phyloP scores from a whole-genome alignment of 257 asterid species.

The Penstemon newberryi region DNA sequence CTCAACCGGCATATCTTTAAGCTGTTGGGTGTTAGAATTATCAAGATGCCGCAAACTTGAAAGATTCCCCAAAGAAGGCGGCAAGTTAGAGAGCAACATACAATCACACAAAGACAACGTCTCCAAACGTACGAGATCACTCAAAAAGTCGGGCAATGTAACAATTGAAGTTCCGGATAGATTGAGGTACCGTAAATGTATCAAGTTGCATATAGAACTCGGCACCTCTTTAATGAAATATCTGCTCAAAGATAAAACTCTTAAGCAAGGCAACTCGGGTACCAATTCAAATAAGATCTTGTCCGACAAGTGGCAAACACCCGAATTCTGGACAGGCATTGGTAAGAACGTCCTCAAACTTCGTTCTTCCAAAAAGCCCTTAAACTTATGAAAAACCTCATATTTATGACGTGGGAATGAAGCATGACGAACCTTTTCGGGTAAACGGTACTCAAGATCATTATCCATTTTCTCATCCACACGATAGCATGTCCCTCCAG shows the following conservation, averaged over 20 bases:
- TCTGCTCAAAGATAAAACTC: slow-evolving; percentile 56
- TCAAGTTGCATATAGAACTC: slow-evolving; percentile 44
- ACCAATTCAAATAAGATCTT: slow-evolving; percentile 42
- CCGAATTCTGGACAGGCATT: slow-evolving; percentile 51
- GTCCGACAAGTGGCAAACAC: slow-evolving; percentile 46
- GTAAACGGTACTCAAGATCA: slow-evolving; percentile 29
- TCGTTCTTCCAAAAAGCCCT: slow-evolving; percentile 30
- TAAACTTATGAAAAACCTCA: slow-evolving; percentile 43
- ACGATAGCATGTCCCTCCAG: slow-evolving; percentile 52
- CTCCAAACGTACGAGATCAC: slow-evolving; percentile 45
- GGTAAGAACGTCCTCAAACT: slow-evolving; percentile 62
- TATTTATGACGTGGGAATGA: slow-evolving; percentile 44
- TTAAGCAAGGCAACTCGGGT: slow-evolving; percentile 41
- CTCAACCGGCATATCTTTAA: slow-evolving; percentile 56
- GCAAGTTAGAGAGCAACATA: slow-evolving; percentile 49
- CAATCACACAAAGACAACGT: slow-evolving; percentile 56
- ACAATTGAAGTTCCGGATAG: slow-evolving; percentile 51
- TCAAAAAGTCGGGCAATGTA: slow-evolving; percentile 41
- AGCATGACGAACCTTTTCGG: slow-evolving; percentile 40
- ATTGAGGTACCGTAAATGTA: slow-evolving; percentile 53
- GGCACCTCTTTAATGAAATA: slow-evolving; percentile 56
- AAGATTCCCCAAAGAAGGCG: slow-evolving; percentile 53
- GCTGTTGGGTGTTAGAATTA: slow-evolving; percentile 52
- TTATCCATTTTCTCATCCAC: slow-evolving; percentile 55
- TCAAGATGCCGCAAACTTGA: slow-evolving; percentile 61